phyloP scores from a whole-genome alignment of 345 rosid species.

The Salix purpurea region DNA sequence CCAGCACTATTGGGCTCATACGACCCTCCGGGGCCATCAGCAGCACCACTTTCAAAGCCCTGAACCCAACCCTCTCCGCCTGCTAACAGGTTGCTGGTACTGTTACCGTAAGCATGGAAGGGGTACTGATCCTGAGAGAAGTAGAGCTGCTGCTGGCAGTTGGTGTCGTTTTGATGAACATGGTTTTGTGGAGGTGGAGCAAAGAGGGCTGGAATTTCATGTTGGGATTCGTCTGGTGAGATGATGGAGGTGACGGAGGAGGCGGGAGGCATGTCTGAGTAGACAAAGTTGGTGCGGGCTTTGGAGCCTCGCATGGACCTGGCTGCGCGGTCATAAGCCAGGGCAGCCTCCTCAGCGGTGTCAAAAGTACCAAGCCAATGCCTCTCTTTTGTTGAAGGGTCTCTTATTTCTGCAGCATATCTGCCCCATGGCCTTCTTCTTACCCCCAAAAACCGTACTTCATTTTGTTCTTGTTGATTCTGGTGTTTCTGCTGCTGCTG shows the following conservation, averaged over 20 bases:
- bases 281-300: constrained; percentile 88
- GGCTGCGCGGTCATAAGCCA: constrained; percentile 88
- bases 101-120: not conserved
- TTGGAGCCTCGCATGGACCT: constrained; percentile 82
- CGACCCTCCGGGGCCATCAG: constrained; percentile 6
- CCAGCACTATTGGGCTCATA: constrained; percentile 34
- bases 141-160: not conserved
- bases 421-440: constrained; percentile 96
- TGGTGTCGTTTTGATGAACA: constrained; percentile 13
- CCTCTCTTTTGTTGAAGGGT: constrained; percentile 86
- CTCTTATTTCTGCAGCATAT: constrained; percentile 91
- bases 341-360: constrained; percentile 87
- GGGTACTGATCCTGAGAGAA: not conserved
- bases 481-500: constrained; percentile 8
- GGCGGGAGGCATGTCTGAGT: constrained; percentile 78
- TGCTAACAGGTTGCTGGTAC: not conserved
- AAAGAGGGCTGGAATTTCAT: constrained; percentile 44
- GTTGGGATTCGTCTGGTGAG: constrained; percentile 77
- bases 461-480: constrained; percentile 22
- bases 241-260: constrained; percentile 81
- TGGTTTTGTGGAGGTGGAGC: constrained; percentile 18
- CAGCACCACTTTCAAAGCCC: not conserved
- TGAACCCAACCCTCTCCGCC: constrained; percentile 2
- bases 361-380: constrained; percentile 93
- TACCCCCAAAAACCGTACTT: constrained; percentile 73